A percentile compares a stretch with the other conserved stretches of the same genome.
phyloP scores from a whole-genome alignment of 2,329 filamentous ascomycete genomes.

The Blastomyces gilchristii region DNA sequence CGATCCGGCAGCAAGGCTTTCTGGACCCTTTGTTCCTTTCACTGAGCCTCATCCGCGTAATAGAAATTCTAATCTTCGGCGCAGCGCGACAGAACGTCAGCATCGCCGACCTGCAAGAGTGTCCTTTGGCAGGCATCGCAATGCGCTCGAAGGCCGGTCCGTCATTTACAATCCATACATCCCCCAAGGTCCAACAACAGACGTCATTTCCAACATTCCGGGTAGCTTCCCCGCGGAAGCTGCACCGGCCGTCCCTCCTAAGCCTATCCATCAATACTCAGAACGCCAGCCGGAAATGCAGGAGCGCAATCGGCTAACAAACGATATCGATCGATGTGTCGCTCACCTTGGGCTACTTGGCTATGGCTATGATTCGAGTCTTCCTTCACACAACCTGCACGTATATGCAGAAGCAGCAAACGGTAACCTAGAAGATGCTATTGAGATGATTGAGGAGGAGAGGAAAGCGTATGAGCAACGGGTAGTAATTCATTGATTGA shows the following conservation, averaged over 20 bases:
- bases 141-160: not conserved
- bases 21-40: conserved; percentile 20
- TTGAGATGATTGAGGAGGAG: conserved; percentile 44
- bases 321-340: conserved; percentile 30
- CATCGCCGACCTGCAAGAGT: conserved; percentile 13
- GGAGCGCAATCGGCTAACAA: not conserved
- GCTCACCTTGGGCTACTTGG: conserved; percentile 32
- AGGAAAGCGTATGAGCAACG: conserved; percentile 32
- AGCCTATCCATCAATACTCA: not conserved
- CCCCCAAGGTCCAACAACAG: conserved; percentile 3
- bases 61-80: conserved; percentile 16
- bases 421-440: conserved; percentile 35
- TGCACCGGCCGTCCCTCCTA: not conserved
- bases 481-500: conserved; percentile 3
- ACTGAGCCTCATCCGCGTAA: not conserved
- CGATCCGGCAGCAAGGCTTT: conserved; percentile 19
- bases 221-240: conserved; percentile 22
- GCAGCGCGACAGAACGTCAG: conserved; percentile 23
- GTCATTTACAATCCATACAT: not conserved
- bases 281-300: conserved; percentile 1
- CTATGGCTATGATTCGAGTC: conserved; percentile 28
- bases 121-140: not conserved
- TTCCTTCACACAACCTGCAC: conserved; percentile 30
- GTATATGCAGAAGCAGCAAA: conserved; percentile 38
- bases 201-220: conserved; percentile 14